A percentile compares a stretch with the other conserved stretches of the same genome.
phyloP scores from a whole-genome alignment of 257 asterid genomes.

The Rubia yunnanensis region DNA sequence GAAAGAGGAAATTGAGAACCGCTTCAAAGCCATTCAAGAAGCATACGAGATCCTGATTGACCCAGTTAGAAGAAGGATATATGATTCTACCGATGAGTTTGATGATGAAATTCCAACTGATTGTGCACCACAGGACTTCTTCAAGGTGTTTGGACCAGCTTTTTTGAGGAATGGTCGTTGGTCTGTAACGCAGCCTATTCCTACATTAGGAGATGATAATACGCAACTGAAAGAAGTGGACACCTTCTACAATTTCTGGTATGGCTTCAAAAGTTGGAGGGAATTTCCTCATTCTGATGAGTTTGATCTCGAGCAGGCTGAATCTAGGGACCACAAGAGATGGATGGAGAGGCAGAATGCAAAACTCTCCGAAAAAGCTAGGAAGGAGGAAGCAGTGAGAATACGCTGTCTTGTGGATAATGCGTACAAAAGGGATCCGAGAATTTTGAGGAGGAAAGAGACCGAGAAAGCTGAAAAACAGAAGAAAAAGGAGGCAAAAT shows the following conservation, averaged over 20 bases:
- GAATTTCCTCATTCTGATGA: conserved; percentile 96
- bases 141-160: conserved; percentile 92
- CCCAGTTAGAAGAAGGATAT: conserved; percentile 86
- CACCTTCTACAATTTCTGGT: conserved; percentile 81
- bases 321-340: conserved; percentile 86
- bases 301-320: conserved; percentile 92
- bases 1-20: conserved; percentile 88
- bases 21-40: conserved; percentile 87
- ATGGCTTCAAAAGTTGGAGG: conserved; percentile 91
- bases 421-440: conserved; percentile 85
- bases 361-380: conserved; percentile 84
- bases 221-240: conserved; percentile 61
- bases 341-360: conserved; percentile 99
- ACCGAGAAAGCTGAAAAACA: conserved; percentile 3
- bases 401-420: conserved; percentile 84
- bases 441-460: conserved; percentile 30
- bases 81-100: conserved; percentile 94
- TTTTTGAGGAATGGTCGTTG: conserved; percentile 96
- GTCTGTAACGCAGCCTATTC: conserved; percentile 71
- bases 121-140: conserved; percentile 85
- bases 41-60: conserved; percentile 83
- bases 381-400: conserved; percentile 77
- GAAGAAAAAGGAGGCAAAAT: conserved; percentile 35
- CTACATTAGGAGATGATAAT: conserved; percentile 68
- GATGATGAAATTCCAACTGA: conserved; percentile 88